A percentile compares a stretch with the other conserved stretches of the same genome.
Evolutionary conservation across 257 asterid species (phyloP).

Genomic region (Solanum tarijense): DNA sequence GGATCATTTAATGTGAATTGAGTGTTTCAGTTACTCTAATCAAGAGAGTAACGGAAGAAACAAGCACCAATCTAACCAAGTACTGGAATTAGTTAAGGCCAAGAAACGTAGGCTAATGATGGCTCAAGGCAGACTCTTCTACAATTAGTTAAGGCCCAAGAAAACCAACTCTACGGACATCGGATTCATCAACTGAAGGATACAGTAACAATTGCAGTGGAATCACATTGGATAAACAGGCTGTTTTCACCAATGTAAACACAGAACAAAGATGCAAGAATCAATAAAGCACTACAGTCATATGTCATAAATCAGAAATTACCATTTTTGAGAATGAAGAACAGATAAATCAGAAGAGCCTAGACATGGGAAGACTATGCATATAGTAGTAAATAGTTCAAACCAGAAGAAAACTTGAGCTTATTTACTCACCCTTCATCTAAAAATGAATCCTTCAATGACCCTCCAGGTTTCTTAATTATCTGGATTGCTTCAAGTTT

Average conservation of each 20-base stretch:
- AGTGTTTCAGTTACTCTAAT: neutral
- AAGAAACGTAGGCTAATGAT: neutral
- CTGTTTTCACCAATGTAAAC: neutral
- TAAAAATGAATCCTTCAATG: constrained; percentile 72
- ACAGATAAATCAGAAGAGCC: neutral
- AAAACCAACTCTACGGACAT: neutral
- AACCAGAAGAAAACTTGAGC: neutral
- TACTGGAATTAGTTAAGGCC: neutral
- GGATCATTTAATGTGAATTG: neutral
- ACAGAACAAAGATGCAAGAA: neutral
- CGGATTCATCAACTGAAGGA: neutral
- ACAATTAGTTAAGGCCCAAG: neutral
- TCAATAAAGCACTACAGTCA: neutral
- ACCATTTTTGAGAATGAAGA: neutral
- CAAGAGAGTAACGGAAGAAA: neutral
- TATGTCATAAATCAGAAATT: neutral
- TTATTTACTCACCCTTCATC: constrained; percentile 62
- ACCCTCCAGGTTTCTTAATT: constrained; percentile 91
- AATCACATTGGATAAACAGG: neutral
- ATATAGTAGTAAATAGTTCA: neutral
- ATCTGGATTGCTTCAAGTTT: constrained; percentile 86
- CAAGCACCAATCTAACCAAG: neutral
- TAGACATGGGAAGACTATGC: neutral
- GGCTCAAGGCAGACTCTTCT: neutral
- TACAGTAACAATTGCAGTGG: neutral